Evolutionary conservation across 2,329 filamentous ascomycete genomes (phyloP).

Genomic region (Fusarium decemcellulare): DNA sequence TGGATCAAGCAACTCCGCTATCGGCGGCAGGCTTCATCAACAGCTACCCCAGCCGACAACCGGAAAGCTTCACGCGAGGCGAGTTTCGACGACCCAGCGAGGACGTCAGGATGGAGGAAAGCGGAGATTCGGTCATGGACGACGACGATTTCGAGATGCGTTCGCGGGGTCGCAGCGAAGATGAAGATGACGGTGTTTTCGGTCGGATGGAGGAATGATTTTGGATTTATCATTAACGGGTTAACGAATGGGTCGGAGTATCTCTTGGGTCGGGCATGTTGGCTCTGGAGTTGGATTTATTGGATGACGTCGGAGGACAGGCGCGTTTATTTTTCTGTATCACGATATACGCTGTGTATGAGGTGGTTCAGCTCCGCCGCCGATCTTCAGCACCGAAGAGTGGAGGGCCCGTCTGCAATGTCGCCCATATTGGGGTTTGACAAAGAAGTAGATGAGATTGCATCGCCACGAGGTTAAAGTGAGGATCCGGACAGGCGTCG

Average conservation of each 20-base stretch:
- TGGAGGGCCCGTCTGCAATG: slow-evolving; percentile 62
- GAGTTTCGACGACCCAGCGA: slow-evolving; percentile 64
- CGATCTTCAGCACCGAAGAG: slow-evolving; percentile 78
- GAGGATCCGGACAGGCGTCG: slow-evolving; percentile 74
- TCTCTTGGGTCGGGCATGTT: slow-evolving; percentile 49
- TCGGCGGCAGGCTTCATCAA: slow-evolving; percentile 74
- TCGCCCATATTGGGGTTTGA: slow-evolving; percentile 37
- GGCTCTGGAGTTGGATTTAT: slow-evolving; percentile 51
- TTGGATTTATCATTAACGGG: slow-evolving; percentile 45
- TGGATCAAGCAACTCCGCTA: slow-evolving; percentile 71
- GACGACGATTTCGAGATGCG: slow-evolving; percentile 77
- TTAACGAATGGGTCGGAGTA: slow-evolving; percentile 44
- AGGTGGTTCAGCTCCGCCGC: slow-evolving; percentile 74
- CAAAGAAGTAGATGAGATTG: slow-evolving; percentile 53
- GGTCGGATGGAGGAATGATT: slow-evolving; percentile 92
- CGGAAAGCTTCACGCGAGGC: slow-evolving; percentile 76
- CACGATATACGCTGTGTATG: slow-evolving; percentile 61
- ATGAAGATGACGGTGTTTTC: slow-evolving; percentile 96
- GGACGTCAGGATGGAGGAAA: slow-evolving; percentile 79
- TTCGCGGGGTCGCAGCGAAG: slow-evolving; percentile 79
- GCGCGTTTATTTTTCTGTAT: slow-evolving; percentile 65
- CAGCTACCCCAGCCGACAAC: slow-evolving; percentile 72
- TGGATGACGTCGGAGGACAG: slow-evolving; percentile 52
- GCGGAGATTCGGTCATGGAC: slow-evolving; percentile 73
- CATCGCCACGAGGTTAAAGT: slow-evolving; percentile 80